Evolutionary conservation across 2,329 filamentous ascomycete genomes (phyloP).

Genomic region (Clarireedia homoeocarpa): DNA sequence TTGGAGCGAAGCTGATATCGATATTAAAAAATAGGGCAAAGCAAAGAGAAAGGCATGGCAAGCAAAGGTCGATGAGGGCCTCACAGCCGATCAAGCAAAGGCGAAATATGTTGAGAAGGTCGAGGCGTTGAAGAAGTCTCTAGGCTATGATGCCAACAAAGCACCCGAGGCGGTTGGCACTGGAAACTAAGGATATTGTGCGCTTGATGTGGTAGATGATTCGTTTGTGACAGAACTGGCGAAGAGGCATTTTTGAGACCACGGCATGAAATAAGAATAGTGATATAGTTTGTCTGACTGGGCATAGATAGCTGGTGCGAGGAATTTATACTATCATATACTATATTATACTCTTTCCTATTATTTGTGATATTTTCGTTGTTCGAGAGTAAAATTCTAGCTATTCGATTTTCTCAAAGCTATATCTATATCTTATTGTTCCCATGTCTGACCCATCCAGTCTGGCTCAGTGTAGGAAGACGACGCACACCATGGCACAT

Average conservation of each 20-base stretch:
- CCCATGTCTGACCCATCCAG: conserved; percentile 25
- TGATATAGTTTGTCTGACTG: not conserved
- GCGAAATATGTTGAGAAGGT: conserved; percentile 67
- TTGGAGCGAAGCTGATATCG: not conserved
- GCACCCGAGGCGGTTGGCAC: conserved; percentile 46
- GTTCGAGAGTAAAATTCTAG: not conserved
- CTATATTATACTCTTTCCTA: not conserved
- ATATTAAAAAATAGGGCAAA: conserved; percentile 47
- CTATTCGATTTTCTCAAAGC: not conserved
- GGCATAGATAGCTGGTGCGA: not conserved
- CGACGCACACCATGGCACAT: conserved; percentile 72
- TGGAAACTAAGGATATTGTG: not conserved
- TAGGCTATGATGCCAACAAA: conserved; percentile 61
- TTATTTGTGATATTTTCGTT: not conserved
- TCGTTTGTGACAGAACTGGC: not conserved
- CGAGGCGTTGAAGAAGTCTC: conserved; percentile 61
- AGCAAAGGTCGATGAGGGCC: conserved; percentile 54
- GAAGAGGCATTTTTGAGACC: not conserved
- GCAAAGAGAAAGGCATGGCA: conserved; percentile 76
- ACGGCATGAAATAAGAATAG: not conserved
- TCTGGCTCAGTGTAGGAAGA: conserved; percentile 53
- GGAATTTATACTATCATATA: not conserved
- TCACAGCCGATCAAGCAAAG: conserved; percentile 60
- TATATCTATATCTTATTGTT: not conserved
- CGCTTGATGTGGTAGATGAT: not conserved